phyloP scores from a whole-genome alignment of 2,329 filamentous ascomycete genomes.

The Neonectria hederae region DNA sequence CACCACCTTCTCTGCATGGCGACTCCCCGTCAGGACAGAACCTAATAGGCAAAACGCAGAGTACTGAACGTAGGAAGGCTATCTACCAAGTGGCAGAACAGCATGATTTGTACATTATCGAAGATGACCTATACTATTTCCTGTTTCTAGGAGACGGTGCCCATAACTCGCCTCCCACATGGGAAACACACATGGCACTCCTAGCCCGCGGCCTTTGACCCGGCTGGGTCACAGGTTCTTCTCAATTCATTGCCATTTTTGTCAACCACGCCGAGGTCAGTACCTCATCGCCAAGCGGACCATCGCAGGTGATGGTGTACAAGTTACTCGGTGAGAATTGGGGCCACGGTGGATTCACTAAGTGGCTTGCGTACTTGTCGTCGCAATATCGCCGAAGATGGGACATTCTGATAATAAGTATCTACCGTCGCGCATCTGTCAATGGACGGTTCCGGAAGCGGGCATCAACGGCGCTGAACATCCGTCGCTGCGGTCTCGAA shows the following conservation, averaged over 20 bases:
- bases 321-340: constrained; percentile 88
- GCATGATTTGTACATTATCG: constrained; percentile 82
- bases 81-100: constrained; percentile 79
- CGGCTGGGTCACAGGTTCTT: constrained; percentile 85
- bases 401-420: constrained; percentile 77
- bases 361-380: constrained; percentile 83
- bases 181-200: constrained; percentile 48
- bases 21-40: constrained; percentile 73
- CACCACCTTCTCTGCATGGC: too few species aligned
- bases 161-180: background rate
- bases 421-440: constrained; percentile 75
- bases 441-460: constrained; percentile 77
- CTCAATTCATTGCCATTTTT: constrained; percentile 81
- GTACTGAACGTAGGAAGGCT: constrained; percentile 64
- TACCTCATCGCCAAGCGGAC: constrained; percentile 80
- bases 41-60: constrained; percentile 77
- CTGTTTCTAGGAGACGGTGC: constrained; percentile 51
- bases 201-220: constrained; percentile 79
- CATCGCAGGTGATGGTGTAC: constrained; percentile 80
- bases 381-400: constrained; percentile 78
- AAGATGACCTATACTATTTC: constrained; percentile 92
- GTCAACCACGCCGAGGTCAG: constrained; percentile 78
- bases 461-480: constrained; percentile 64
- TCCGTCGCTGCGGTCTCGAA: too few species aligned
- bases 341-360: constrained; percentile 85